Evolutionary conservation across 805 yeast genomes (phyloP), one percentile per base, ranked within the genome.

Genomic region (Limtongia smithiae): DNA sequence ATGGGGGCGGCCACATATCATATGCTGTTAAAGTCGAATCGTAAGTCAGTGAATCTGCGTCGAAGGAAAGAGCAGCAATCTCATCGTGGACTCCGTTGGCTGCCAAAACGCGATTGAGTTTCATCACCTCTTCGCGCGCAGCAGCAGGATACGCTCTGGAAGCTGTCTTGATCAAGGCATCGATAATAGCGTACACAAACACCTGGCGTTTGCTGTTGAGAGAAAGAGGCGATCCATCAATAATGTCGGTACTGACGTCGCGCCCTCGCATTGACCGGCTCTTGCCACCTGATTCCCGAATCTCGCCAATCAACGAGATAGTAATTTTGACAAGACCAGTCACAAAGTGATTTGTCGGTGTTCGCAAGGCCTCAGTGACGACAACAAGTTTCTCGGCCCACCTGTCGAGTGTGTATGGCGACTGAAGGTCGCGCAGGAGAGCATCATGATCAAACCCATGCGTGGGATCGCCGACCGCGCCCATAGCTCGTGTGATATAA

Each of bases 311-410:
- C 49, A 41, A n/a, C n/a, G 14, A 38, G 7, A 37, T 7, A 21
- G 37, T 38, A 12, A 38, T 15, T 4, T 36, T 43, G 21, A 45
- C 18, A 8, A 50, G 27, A 27, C 35, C 46, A 15, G 22, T 32
- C 20, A 50, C 33, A 27, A 50, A 46, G n/a, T 39, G 27, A 25
- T 50, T 52, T 7, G 54, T 46, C 9, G 54, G 54, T 11, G 51
- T 50, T 2, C 54, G 42, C 9, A 50, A 32, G 18, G 51, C 54
- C 32, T 50, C 54, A 20, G 43, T 36, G n/a, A 50, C 47, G 12
- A 50, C 18, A 3, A 50, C 35, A 8, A 50, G 34, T 8, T 41
- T 41, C 38, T 50, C 54, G 15, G 25, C 36, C 54, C 54, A 50
- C 33, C 41, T 37, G n/a, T 41, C 32, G 6, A 22, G 11, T 9